These are phyloP conservation scores for Asterophora lycoperdoides DNA, from an alignment of 768 basidiomycete species.

Conservation along the genomic window DNA sequence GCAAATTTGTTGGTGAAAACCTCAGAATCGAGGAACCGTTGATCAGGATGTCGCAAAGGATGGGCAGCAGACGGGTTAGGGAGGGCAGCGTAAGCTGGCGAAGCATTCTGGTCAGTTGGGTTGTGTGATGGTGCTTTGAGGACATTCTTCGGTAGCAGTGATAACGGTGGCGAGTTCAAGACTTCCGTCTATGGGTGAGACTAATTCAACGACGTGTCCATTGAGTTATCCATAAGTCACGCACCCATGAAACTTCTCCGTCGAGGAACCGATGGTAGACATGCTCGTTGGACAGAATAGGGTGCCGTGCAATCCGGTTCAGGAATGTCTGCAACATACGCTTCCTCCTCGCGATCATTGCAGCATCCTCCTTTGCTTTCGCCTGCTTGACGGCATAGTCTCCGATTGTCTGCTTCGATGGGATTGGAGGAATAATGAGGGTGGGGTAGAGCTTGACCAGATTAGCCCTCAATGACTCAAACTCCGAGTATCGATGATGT, in stretches of 20 bases:
- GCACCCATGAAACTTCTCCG: constrained; percentile 93
- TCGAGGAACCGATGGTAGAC: constrained; percentile 96
- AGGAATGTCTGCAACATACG: constrained; percentile 95
- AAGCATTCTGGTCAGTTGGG: constrained; percentile 75
- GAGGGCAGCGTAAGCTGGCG: constrained; percentile 74
- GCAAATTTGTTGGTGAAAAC: constrained; percentile 95
- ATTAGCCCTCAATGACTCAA: constrained; percentile 84
- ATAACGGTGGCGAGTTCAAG: constrained; percentile 86
- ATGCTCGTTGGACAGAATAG: constrained; percentile 94
- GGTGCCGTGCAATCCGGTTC: constrained; percentile 84
- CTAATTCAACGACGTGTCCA: not conserved
- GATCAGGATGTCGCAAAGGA: constrained; percentile 89
- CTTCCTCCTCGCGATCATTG: constrained; percentile 87
- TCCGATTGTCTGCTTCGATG: constrained; percentile 90
- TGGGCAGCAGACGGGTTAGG: constrained; percentile 88
- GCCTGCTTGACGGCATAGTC: constrained; percentile 97
- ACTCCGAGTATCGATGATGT: constrained; percentile 93
- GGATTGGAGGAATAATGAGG: constrained; percentile 95
- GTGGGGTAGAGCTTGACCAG: constrained; percentile 91
- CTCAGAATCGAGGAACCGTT: constrained; percentile 94
- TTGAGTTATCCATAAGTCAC: constrained; percentile 19
- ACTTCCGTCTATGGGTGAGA: constrained; percentile 71
- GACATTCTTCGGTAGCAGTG: constrained; percentile 90
- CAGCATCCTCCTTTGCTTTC: constrained; percentile 94
- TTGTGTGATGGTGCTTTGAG: constrained; percentile 94